Evolutionary conservation across 805 yeast genomes (phyloP), one percentile per base, ranked within the genome.

Genomic region (Cephaloascus albidus): DNA sequence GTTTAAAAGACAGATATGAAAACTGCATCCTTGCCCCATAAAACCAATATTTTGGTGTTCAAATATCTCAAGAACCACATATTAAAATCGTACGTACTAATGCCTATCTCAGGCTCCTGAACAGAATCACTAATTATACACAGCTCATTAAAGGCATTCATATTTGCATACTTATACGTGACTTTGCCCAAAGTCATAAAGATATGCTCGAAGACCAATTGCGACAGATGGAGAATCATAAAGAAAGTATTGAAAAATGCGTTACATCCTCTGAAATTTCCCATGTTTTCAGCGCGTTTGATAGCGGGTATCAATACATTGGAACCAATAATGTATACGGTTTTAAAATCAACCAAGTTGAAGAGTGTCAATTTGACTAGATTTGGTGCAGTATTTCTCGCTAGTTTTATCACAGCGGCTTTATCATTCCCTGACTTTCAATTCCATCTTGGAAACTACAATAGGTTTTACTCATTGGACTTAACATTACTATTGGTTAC

Each of bases 401-500:
- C 64, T 4, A 45, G 60, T 6, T 58, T 61, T 33, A 35, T 52
- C 5, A 50, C 62, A 15, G 55, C 68, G 0, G 26, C 51, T 15
- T 30, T 52, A 5, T 45, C 54, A 12, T 63, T 63, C 46, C 60
- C 60, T 4, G 38, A 40, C n/a, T 63, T 53, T 45, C 69, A 63
- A 46, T 46, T 42, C 33, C 61, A 58, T 41, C 50, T 58, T 18
- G 40, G 54, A 30, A 44, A 49, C 14, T 50, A 54, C 38, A 58
- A 59, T 16, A 48, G 68, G 30, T 57, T 52, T 43, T 47, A 51
- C 41, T 58, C 67, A 18, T 48, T 62, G 27, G 69, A 63, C 41
- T 51, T 63, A 38, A 61, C 68, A 3, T 51, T 63, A 18, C 52
- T 63, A 40, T 50, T 63, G 32, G 55, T 54, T 4, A 58, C 61